phyloP scores from a whole-genome alignment of 306 rosid genomes.

The Geum urbanum region DNA sequence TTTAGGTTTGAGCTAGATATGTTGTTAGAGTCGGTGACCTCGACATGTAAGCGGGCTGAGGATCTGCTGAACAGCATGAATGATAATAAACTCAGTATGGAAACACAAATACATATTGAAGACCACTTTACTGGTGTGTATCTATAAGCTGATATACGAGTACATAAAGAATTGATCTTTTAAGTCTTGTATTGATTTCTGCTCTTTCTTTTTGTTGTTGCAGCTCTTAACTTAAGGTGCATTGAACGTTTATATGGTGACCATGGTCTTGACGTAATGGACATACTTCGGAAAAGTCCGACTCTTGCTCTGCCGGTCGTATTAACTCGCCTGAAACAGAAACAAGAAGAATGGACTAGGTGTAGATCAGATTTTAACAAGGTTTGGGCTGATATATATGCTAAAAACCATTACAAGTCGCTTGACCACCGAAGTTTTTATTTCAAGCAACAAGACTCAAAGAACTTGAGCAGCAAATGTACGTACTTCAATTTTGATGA shows the following conservation, averaged over 20 bases:
- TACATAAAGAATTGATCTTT: neutral
- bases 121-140: constrained; percentile 83
- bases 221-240: constrained; percentile 91
- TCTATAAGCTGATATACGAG: constrained; percentile 11
- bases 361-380: constrained; percentile 90
- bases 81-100: constrained; percentile 55
- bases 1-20: constrained; percentile 95
- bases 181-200: constrained; percentile 12
- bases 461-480: constrained; percentile 94
- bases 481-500: constrained; percentile 32
- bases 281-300: constrained; percentile 85
- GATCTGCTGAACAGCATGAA: constrained; percentile 64
- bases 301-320: constrained; percentile 72
- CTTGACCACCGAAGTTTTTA: constrained; percentile 98
- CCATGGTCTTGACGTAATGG: constrained; percentile 94
- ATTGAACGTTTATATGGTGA: constrained; percentile 96
- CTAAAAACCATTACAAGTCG: constrained; percentile 92
- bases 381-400: constrained; percentile 97
- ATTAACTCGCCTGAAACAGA: constrained; percentile 89
- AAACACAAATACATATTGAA: constrained; percentile 55
- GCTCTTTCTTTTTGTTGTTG: constrained; percentile 21
- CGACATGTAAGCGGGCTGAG: constrained; percentile 77
- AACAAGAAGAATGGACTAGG: constrained; percentile 95
- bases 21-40: constrained; percentile 92
- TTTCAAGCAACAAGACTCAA: constrained; percentile 98